Evolutionary conservation across 768 basidiomycete genomes (phyloP).

Genomic region (Rhodotorula paludigena): DNA sequence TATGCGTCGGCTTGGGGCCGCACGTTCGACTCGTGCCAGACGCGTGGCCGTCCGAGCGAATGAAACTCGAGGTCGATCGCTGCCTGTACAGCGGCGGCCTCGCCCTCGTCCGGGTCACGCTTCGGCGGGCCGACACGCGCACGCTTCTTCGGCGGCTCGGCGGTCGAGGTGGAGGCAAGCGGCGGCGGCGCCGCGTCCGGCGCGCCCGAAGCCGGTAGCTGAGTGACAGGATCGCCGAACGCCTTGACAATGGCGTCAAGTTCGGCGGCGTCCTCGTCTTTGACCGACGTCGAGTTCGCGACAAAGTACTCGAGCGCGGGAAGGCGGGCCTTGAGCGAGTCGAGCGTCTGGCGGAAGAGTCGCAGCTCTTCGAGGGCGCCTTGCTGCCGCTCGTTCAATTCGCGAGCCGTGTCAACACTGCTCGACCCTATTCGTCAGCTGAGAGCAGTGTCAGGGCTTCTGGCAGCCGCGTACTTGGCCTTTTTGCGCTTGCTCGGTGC

Average conservation of each 20-base stretch:
- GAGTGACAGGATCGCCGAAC: constrained; percentile 27
- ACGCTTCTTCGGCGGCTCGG: background rate
- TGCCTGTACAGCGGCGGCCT: constrained; percentile 25
- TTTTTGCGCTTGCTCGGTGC: constrained; percentile 23
- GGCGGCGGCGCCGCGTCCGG: background rate
- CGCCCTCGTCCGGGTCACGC: constrained; percentile 25
- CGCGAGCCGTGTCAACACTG: constrained; percentile 20
- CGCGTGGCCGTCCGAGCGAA: constrained; percentile 21
- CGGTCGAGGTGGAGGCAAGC: background rate
- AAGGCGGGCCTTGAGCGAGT: constrained; percentile 26
- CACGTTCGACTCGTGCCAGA: constrained; percentile 15
- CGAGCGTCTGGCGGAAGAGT: constrained; percentile 33
- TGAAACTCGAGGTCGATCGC: constrained; percentile 32
- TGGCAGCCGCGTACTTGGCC: constrained; percentile 7
- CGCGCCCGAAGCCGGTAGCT: background rate
- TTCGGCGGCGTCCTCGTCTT: constrained; percentile 15
- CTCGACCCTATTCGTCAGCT: background rate
- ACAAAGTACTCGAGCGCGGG: constrained; percentile 28
- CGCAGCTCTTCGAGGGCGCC: constrained; percentile 29
- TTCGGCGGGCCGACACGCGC: background rate
- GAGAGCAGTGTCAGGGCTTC: no score
- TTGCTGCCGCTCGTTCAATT: constrained; percentile 12
- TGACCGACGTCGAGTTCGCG: constrained; percentile 16
- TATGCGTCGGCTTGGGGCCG: background rate
- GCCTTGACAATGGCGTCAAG: constrained; percentile 17